Evolutionary conservation across 2,329 filamentous ascomycete genomes (phyloP), one percentile per base, ranked within the genome.

Genomic region (Orbilia blumenaviensis): DNA sequence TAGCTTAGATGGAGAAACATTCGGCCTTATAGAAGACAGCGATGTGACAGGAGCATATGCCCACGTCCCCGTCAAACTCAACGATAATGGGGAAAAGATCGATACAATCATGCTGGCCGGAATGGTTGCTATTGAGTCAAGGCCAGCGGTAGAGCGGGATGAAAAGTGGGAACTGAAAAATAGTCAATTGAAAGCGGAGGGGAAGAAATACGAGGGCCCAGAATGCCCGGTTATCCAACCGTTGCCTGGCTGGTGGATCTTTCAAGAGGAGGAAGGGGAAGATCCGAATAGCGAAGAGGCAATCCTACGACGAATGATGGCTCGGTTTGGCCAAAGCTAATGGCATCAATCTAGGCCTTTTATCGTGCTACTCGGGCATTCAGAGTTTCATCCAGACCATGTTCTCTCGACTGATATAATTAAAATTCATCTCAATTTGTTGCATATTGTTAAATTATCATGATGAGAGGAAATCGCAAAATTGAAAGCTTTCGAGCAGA

Each of bases 31-130:
- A 10, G 75, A 81, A 10, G 80, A 62, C 5, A 32, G 78, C 0
- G 76, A 81, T 46, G 78, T 83, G 2, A 80, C 81, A 2, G 41
- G 71, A 21, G 82, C 80, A 0, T 81, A 78, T 48, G 77, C 77
- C 7, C 78, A 80, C 7, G 82, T 83, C 3, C 82, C 82, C 0
- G 80, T 84, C 3, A 80, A 77, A 18, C 77, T 84, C 1, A 38
- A 81, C 29, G 80, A 83, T 46, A 81, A 82, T 61, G 81, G 82
- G 0, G 6, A 38, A 10, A 52, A 52, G 5, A 79, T 78, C n/a
- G 56, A 81, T 10, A 75, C 79, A 2, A 62, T 34, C 2, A 81
- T 82, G 80, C 61, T 83, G 3, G 83, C 82, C 25, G 82, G 82
- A 2, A 80, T 80, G 5, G 67, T 83, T 2, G 82, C 66, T 3